Conservation (phyloP, 1,284 basidiomycete genomes). For the Sporisorium iseilematis-ciliati region DNA sequence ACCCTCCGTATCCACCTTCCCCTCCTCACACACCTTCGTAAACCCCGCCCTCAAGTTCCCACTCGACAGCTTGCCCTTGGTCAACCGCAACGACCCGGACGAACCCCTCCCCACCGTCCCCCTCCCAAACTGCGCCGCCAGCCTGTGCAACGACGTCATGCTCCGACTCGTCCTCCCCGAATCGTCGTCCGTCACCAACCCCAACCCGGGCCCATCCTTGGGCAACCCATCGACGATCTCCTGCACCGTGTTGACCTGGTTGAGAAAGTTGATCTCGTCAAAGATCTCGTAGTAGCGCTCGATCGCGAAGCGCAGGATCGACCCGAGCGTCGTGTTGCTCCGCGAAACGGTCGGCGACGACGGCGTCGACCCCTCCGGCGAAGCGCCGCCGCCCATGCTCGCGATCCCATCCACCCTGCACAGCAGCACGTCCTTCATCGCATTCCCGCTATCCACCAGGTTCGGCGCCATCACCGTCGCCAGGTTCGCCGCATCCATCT, state of each 20-base stretch:
- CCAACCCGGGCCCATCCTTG: not conserved
- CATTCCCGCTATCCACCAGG: conserved; percentile 70
- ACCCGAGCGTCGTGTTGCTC: conserved; percentile 73
- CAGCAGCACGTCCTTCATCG: conserved; percentile 55
- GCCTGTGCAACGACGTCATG: conserved; percentile 24
- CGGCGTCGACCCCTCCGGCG: conserved; percentile 71
- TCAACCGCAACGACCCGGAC: conserved; percentile 36
- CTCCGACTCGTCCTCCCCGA: conserved; percentile 27
- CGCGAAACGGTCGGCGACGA: conserved; percentile 16
- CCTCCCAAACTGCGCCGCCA: conserved; percentile 9
- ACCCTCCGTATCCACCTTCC: conserved; percentile 14
- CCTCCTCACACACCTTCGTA: not conserved
- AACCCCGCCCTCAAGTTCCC: conserved; percentile 27
- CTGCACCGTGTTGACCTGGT: conserved; percentile 30
- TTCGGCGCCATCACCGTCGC: conserved; percentile 83
- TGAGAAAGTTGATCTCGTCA: conserved; percentile 70
- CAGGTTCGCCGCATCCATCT: conserved; percentile 85
- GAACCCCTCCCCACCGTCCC: conserved; percentile 36
- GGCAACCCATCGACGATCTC: conserved; percentile 35
- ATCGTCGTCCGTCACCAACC: conserved; percentile 3
- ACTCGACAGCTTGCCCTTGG: conserved; percentile 34
- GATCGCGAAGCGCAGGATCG: conserved; percentile 81
- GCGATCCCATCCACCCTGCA: conserved; percentile 77
- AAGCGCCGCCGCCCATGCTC: conserved; percentile 78
- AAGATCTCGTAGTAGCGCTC: conserved; percentile 85